A percentile compares a stretch with the other conserved stretches of the same genome.
Conservation (phyloP, 2,329 filamentous ascomycete genomes). For the Aspergillus fumigatiaffinis region DNA sequence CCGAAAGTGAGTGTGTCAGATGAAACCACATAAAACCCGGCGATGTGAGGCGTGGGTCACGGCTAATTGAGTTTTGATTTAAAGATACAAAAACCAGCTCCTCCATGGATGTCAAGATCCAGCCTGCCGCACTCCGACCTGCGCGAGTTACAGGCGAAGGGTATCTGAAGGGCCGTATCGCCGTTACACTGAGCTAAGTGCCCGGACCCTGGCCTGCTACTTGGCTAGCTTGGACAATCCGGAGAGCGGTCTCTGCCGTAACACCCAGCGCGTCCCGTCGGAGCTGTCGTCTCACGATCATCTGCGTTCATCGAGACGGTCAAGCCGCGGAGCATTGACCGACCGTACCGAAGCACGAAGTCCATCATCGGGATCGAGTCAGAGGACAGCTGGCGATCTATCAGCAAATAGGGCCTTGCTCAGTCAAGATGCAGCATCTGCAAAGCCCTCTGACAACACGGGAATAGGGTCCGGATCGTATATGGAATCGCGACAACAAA, state of each 20-base stretch:
- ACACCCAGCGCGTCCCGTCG: conserved; percentile 30
- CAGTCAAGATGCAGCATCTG: background rate
- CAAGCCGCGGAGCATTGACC: conserved; percentile 27
- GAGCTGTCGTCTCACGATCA: conserved; percentile 25
- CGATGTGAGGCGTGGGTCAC: background rate
- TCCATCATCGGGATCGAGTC: background rate
- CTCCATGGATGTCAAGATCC: conserved; percentile 70
- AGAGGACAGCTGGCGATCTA: background rate
- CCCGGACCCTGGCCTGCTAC: conserved; percentile 74
- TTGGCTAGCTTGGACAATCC: conserved; percentile 77
- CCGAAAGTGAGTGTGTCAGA: conserved; percentile 53
- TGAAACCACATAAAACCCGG: background rate
- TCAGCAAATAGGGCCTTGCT: background rate
- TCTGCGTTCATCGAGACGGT: conserved; percentile 26
- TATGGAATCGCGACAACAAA: conserved; percentile 5
- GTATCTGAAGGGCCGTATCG: conserved; percentile 66
- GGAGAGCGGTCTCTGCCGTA: conserved; percentile 63
- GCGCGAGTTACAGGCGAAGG: conserved; percentile 72
- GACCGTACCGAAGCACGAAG: conserved; percentile 2
- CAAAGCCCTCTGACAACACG: background rate
- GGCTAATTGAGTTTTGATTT: conserved; percentile 4
- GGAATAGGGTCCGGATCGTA: background rate
- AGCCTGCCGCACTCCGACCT: conserved; percentile 70
- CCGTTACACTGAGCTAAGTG: conserved; percentile 75
- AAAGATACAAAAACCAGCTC: conserved; percentile 80